These are phyloP conservation scores for Capronia epimyces DNA, from an alignment of 2,329 filamentous ascomycete genomes.

Conservation along the genomic window DNA sequence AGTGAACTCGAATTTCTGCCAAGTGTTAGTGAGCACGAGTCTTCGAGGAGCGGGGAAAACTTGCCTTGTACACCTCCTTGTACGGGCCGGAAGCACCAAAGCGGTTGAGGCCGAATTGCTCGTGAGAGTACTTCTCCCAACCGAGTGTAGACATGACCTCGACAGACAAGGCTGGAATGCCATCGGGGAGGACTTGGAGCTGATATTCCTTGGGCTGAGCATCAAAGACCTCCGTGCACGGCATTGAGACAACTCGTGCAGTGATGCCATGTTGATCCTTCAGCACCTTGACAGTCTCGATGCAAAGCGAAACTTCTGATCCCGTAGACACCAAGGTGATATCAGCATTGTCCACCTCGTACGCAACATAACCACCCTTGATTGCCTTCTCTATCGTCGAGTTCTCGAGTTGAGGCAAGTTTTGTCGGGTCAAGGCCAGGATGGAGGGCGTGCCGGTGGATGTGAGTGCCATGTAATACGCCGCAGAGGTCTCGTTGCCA, in stretches of 20 bases:
- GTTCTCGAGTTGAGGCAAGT: constrained; percentile 94
- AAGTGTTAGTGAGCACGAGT: constrained; percentile 35
- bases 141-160: constrained; percentile 97
- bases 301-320: constrained; percentile 88
- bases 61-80: constrained; percentile 92
- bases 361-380: constrained; percentile 91
- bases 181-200: constrained; percentile 85
- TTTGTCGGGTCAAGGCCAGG: constrained; percentile 92
- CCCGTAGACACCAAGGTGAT: constrained; percentile 91
- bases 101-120: constrained; percentile 98
- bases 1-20: constrained; percentile 97
- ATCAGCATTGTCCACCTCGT: constrained; percentile 76
- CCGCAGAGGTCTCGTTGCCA: constrained; percentile 95
- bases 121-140: constrained; percentile 98
- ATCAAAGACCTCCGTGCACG: constrained; percentile 97
- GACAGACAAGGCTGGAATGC: constrained; percentile 85
- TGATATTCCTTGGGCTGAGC: constrained; percentile 90
- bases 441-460: constrained; percentile 87
- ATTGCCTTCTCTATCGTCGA: constrained; percentile 81
- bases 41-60: constrained; percentile 29
- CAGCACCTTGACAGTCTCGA: constrained; percentile 88
- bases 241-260: constrained; percentile 89
- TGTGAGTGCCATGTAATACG: constrained; percentile 92
- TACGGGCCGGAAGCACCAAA: constrained; percentile 97
- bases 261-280: constrained; percentile 81